Percentiles rank a stretch among this genome's conserved stretches.
These are phyloP conservation scores for Orbilia javanica DNA, from an alignment of 2,329 filamentous ascomycete species.

Conservation along the genomic window DNA sequence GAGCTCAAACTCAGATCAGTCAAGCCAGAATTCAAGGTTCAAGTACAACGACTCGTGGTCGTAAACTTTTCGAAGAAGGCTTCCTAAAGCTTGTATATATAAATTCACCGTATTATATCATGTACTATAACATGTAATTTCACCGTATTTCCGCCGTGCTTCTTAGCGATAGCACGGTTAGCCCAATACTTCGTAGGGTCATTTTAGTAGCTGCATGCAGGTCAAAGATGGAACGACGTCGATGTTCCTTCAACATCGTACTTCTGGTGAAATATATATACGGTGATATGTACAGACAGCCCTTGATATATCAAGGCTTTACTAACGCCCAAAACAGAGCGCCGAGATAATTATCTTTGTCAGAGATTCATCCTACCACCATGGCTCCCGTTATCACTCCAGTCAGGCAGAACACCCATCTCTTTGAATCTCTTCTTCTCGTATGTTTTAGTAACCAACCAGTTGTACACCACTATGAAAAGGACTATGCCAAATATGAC, in stretches of 20 bases:
- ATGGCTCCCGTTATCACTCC: not conserved
- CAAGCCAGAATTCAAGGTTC: constrained; percentile 12
- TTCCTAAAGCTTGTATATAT: not conserved
- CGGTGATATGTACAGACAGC: constrained; percentile 15
- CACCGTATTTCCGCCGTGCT: not conserved
- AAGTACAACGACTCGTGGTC: constrained; percentile 24
- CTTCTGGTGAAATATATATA: constrained; percentile 3
- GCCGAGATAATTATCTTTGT: not conserved
- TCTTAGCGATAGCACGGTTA: not conserved
- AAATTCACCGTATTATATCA: constrained; percentile 14
- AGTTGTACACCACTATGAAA: constrained; percentile 50
- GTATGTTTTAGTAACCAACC: constrained; percentile 39
- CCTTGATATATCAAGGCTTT: not conserved
- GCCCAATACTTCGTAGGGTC: not conserved
- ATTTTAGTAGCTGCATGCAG: not conserved
- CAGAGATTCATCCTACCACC: not conserved
- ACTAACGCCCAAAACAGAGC: not conserved
- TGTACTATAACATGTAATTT: constrained; percentile 5
- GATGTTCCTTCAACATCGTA: not conserved
- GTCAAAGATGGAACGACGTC: not conserved
- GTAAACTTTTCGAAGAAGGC: not conserved
- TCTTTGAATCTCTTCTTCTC: constrained; percentile 43
- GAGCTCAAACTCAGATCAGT: constrained; percentile 5
- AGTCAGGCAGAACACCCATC: constrained; percentile 41
- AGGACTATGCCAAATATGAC: constrained; percentile 35